Conservation (phyloP, 2,329 filamentous ascomycete genomes). For the Beauveria asiatica region DNA sequence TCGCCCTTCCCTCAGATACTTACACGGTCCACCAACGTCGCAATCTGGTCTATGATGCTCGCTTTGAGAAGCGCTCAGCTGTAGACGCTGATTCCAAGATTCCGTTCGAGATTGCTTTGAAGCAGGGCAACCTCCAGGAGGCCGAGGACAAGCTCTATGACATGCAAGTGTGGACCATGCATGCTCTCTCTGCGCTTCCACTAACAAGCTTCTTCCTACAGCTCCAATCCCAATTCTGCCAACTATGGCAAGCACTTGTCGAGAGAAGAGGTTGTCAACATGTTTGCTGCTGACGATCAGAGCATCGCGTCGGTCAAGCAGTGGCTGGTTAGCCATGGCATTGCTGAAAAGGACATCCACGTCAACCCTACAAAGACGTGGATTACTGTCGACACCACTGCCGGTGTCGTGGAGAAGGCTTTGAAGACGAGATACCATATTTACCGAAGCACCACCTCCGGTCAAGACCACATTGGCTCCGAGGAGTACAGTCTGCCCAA, state of each 20-base stretch:
- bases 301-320: constrained; percentile 40
- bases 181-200: too few species aligned
- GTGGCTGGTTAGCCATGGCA: constrained; percentile 47
- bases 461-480: constrained; percentile 30
- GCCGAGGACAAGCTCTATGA: constrained; percentile 35
- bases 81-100: constrained; percentile 17
- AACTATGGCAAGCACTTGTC: constrained; percentile 41
- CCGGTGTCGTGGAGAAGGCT: constrained; percentile 43
- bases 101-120: constrained; percentile 34
- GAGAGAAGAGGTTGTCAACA: constrained; percentile 31
- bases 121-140: constrained; percentile 37
- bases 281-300: constrained; percentile 34
- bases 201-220: neutral
- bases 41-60: constrained; percentile 11
- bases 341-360: constrained; percentile 36
- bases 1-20: constrained; percentile 13
- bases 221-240: constrained; percentile 33
- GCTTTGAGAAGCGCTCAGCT: constrained; percentile 20
- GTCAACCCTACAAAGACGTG: constrained; percentile 44
- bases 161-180: constrained; percentile 20
- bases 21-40: constrained; percentile 27
- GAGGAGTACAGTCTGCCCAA: constrained; percentile 33
- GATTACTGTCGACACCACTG: constrained; percentile 46
- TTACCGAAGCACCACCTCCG: constrained; percentile 31
- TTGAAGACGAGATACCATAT: constrained; percentile 45